These are phyloP conservation scores for Fusarium temperatum DNA, from an alignment of 2,329 filamentous ascomycete genomes.

Conservation along the genomic window DNA sequence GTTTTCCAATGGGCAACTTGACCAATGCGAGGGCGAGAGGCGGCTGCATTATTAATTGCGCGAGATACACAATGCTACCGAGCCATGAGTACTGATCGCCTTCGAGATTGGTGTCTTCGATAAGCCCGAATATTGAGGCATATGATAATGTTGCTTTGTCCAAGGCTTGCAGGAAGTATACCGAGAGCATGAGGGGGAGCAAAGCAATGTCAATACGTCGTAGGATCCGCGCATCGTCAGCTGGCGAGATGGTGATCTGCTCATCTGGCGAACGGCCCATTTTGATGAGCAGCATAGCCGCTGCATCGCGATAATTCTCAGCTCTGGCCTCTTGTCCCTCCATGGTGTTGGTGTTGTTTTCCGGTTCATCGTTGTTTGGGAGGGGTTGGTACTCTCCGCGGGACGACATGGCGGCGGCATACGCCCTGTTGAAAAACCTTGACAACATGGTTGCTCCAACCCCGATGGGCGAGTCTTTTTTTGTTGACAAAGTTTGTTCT, in stretches of 20 bases:
- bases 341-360: conserved; percentile 6
- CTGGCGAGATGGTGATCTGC: conserved; percentile 45
- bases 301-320: conserved; percentile 50
- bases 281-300: conserved; percentile 55
- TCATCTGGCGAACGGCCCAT: conserved; percentile 49
- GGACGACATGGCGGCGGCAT: not conserved
- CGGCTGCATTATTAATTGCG: conserved; percentile 67
- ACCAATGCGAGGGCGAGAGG: conserved; percentile 65
- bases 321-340: not conserved
- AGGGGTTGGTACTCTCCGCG: conserved; percentile 38
- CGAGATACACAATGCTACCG: conserved; percentile 68
- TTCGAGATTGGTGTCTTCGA: conserved; percentile 64
- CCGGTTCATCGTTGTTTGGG: conserved; percentile 30
- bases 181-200: conserved; percentile 60
- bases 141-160: conserved; percentile 71
- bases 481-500: not conserved
- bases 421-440: conserved; percentile 21
- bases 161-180: conserved; percentile 70
- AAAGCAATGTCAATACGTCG: conserved; percentile 53
- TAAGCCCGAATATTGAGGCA: conserved; percentile 70
- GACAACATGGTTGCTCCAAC: conserved; percentile 29
- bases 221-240: conserved; percentile 48
- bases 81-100: conserved; percentile 70
- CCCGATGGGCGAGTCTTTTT: conserved; percentile 17
- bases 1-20: conserved; percentile 68